Base-by-base conservation (phyloP, 2,329 filamentous ascomycete species). In the Drechmeria coniospora region DNA sequence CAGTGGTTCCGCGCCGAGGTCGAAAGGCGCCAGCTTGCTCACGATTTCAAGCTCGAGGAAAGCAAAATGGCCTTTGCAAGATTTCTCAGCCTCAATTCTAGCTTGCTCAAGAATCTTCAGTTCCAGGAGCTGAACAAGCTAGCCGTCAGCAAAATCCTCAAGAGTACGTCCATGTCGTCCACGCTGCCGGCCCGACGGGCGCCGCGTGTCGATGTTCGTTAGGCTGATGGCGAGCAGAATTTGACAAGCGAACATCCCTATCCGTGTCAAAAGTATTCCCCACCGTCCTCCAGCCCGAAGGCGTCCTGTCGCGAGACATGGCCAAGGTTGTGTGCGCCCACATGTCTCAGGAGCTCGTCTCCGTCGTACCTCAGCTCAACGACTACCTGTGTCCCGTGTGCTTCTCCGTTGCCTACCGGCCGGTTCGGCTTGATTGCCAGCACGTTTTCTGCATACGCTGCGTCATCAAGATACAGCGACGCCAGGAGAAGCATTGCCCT, bases 361-460 rank as follows among this genome's bases (percentile, higher is more conserved):
- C 67, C 8, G 61, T 79, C 24, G 75, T 92, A 6, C 83, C 83
- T 1, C 80, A 84, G 42, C 53, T 90, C n/a, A 75, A 83, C 43
- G 83, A 92, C 51, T 87, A 84, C 51, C 61, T 74, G 7, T 92
- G 82, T 41, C 81, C 82, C 2, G 72, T 90, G 33, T 90, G 83
- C 53, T 75, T 77, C 40, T 68, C 68, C 23, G 71, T 92, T 32
- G 72, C 77, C n/a, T 90, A 79, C 61, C 71, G 80, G 40, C 83
- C 83, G 0, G 70, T 92, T n/a, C 69, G 74, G 15, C 60, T 92
- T 19, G 63, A 66, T 10, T 92, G 83, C 49, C 57, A 65, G 16
- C 81, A 90, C 39, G 57, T 86, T 10, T 86, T 87, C 45, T 92
- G 83, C 54, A 87, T 90, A 31, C 65, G 79, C 3, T 92, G 83